Conservation (phyloP, 345 rosid species). For the Geranium rotundifolium region DNA sequence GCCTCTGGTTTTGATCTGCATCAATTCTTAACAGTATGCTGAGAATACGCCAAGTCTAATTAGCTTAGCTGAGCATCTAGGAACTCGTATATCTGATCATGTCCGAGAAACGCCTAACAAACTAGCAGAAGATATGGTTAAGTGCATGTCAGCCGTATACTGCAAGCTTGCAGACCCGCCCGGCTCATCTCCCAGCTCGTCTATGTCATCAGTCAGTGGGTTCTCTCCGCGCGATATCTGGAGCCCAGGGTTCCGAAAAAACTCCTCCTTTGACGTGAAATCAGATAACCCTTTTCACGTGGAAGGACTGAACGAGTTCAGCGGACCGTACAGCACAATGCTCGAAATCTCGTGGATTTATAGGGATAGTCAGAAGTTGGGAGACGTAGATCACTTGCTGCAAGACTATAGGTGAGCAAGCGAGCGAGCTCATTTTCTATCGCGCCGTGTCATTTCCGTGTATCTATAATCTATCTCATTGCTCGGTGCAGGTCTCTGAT, state of each 20-base stretch:
- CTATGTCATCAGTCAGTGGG: conserved; percentile 56
- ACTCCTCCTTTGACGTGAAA: conserved; percentile 58
- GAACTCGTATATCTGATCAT: conserved; percentile 80
- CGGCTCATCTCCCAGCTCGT: conserved; percentile 71
- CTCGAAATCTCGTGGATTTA: conserved; percentile 79
- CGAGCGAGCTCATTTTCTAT: too few species aligned
- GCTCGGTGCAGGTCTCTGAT: conserved; percentile 53
- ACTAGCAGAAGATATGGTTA: conserved; percentile 87
- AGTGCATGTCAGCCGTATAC: conserved; percentile 81
- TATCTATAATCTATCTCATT: too few species aligned
- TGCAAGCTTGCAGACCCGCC: conserved; percentile 92
- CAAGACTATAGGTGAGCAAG: conserved; percentile 59
- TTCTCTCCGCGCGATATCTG: conserved; percentile 74
- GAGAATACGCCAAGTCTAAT: conserved; percentile 56
- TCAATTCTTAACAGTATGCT: conserved; percentile 43
- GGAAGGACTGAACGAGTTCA: conserved; percentile 82
- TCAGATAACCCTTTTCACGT: conserved; percentile 79
- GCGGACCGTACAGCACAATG: conserved; percentile 89
- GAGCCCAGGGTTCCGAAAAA: conserved; percentile 79
- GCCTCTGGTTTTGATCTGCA: conserved; percentile 4
- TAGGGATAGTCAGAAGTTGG: conserved; percentile 64
- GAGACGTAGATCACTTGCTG: conserved; percentile 66
- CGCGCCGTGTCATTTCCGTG: neutral
- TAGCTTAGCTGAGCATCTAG: conserved; percentile 93
- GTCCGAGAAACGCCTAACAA: conserved; percentile 84